Conservation (phyloP, 306 rosid species). For the Quillaja saponaria region DNA sequence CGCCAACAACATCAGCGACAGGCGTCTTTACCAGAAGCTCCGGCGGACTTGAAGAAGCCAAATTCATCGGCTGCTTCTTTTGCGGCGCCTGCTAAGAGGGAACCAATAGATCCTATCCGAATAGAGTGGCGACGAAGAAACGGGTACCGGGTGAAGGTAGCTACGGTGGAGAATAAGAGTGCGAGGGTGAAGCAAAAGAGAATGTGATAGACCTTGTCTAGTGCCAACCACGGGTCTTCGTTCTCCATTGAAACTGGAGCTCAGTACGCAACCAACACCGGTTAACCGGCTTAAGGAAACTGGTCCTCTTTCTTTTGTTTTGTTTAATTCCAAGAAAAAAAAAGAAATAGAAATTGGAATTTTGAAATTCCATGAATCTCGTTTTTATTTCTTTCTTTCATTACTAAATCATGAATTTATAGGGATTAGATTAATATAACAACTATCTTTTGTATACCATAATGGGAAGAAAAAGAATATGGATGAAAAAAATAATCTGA, state of each 20-base stretch:
- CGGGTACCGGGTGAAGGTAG: constrained; percentile 37
- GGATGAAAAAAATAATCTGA: too few relatives aligned
- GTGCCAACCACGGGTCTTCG: constrained; percentile 55
- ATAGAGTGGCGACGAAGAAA: constrained; percentile 66
- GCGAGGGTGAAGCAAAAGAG: constrained; percentile 58
- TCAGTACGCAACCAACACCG: too few relatives aligned
- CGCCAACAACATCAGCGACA: constrained; percentile 66
- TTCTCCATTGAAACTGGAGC: too few relatives aligned
- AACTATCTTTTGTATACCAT: too few relatives aligned
- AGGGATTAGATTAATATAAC: too few relatives aligned
- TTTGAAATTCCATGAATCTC: too few relatives aligned
- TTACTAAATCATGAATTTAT: too few relatives aligned
- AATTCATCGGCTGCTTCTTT: constrained; percentile 83
- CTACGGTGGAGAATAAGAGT: constrained; percentile 51
- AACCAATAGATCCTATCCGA: constrained; percentile 45
- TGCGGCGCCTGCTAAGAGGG: constrained; percentile 73
- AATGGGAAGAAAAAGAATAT: too few relatives aligned
- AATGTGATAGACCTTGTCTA: constrained; percentile 62
- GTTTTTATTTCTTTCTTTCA: too few relatives aligned
- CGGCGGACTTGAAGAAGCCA: constrained; percentile 66
- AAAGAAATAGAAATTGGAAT: neutral
- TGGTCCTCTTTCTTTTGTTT: neutral
- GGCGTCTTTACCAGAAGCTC: constrained; percentile 72
- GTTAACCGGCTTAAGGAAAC: too few relatives aligned
- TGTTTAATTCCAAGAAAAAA: neutral